phyloP scores from a whole-genome alignment of 805 yeast species.

The Dipodascus albidus region DNA sequence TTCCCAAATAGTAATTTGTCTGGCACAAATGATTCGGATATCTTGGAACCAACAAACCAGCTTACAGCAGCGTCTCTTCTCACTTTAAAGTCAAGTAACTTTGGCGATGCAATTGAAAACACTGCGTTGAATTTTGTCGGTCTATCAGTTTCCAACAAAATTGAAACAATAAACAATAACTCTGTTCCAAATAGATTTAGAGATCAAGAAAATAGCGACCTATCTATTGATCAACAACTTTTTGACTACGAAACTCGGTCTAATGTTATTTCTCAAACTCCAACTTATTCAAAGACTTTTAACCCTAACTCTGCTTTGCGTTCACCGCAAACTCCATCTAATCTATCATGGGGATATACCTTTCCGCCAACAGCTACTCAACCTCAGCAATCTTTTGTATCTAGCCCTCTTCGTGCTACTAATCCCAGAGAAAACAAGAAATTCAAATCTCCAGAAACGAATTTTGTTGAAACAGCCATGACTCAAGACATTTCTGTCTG shows the following conservation, averaged over 20 bases:
- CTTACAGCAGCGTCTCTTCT: background rate
- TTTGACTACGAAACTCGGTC: background rate
- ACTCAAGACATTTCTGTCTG: constrained; percentile 79
- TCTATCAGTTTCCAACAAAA: background rate
- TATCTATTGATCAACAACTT: background rate
- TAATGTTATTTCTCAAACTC: background rate
- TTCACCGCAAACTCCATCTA: background rate
- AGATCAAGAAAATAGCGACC: background rate
- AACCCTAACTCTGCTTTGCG: background rate
- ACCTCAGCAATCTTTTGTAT: background rate
- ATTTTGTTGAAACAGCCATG: background rate
- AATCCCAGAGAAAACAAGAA: background rate
- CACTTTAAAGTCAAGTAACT: background rate
- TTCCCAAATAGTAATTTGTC: background rate
- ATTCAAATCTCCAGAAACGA: background rate
- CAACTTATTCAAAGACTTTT: background rate
- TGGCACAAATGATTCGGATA: background rate
- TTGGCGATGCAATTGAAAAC: background rate
- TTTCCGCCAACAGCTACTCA: background rate
- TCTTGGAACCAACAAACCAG: background rate
- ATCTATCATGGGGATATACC: background rate
- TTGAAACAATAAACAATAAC: background rate
- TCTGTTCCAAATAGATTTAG: background rate
- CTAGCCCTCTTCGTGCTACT: background rate
- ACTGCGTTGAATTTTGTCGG: background rate